Base-by-base conservation (phyloP, 768 basidiomycete species). In the Boletus rex-veris region DNA sequence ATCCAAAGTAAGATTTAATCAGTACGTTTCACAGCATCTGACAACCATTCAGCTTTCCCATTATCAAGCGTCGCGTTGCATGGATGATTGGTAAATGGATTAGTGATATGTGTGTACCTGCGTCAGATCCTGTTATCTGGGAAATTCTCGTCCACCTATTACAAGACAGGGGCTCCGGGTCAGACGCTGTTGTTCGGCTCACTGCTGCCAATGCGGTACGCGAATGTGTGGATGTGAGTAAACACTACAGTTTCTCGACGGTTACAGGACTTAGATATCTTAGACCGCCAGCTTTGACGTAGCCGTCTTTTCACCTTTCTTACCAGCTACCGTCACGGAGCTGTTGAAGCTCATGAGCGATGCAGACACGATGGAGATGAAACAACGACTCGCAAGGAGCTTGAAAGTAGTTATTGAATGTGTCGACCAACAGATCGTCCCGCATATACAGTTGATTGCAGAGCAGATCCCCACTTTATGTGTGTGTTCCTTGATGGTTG, bases 81-180 rank as follows among this genome's bases (percentile, higher is more conserved):
- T 97, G 94, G 93, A 74, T 98, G 5, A 80, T 98, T 43, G 94
- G 95, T 24, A 88, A 86, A 77, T 93, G 92, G 89, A 78, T 92
- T 33, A 75, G 82, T 14, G 88, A 92, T 44, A 78, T 80, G 53
- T 84, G 83, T 57, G 70, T 79, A 18, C 74, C 79, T 14, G 77
- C 83, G 2, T 81, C 81, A 43, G 82, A 86, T 55, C 74, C 81
- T 3, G 72, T 77, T 49, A 74, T 94, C 28, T 98, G 93, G 92
- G 80, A 90, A 57, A 78, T 93, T 30, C 76, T 98, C 1, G 75
- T 88, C 8, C 84, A 90, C 64, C 79, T 98, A 21, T 68, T 98
- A 45, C 76, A 78, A 55, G 85, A 89, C 57, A 80, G 82, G 41
- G 79, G 84, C 5, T 74, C 79, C 7, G 84, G 89, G 9, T 84